Conservation (phyloP, 108 stramenopile species). For the Nannochloropsis oceanica region DNA sequence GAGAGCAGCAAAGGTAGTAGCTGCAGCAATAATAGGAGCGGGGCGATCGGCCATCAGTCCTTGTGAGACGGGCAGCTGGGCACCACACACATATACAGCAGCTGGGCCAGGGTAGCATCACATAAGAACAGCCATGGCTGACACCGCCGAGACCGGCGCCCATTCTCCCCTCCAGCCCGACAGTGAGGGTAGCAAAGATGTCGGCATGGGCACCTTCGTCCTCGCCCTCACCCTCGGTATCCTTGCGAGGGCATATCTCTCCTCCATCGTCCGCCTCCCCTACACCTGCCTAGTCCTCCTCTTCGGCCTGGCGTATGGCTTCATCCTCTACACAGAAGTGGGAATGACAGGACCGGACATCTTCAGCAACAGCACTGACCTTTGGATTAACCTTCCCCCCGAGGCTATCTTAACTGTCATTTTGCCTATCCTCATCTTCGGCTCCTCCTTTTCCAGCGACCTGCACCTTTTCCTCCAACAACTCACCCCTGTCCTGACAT, state of each 20-base stretch:
- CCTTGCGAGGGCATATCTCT: constrained; percentile 7
- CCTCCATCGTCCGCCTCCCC: not conserved
- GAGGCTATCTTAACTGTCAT: constrained; percentile 43
- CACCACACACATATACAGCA: no score
- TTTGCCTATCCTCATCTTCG: constrained; percentile 54
- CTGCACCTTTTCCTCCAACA: constrained; percentile 28
- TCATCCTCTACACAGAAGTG: not conserved
- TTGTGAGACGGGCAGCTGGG: no score
- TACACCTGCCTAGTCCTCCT: not conserved
- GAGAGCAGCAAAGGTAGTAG: no score
- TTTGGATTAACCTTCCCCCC: constrained; percentile 28
- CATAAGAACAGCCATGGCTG: not conserved
- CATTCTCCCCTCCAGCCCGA: no score
- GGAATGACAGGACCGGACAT: constrained; percentile 15
- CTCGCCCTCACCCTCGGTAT: constrained; percentile 13
- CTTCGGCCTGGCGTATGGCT: not conserved
- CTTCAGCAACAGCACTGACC: not conserved
- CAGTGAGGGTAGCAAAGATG: not conserved
- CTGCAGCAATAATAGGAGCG: no score
- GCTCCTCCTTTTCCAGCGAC: constrained; percentile 28
- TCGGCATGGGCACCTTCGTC: constrained; percentile 17
- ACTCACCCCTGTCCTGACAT: constrained; percentile 25
- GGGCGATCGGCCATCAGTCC: no score
- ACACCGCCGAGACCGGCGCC: not conserved
- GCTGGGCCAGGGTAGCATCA: no score